These are phyloP conservation scores for Isabelozyma rhagii DNA, from an alignment of 805 yeast species.

Conservation along the genomic window DNA sequence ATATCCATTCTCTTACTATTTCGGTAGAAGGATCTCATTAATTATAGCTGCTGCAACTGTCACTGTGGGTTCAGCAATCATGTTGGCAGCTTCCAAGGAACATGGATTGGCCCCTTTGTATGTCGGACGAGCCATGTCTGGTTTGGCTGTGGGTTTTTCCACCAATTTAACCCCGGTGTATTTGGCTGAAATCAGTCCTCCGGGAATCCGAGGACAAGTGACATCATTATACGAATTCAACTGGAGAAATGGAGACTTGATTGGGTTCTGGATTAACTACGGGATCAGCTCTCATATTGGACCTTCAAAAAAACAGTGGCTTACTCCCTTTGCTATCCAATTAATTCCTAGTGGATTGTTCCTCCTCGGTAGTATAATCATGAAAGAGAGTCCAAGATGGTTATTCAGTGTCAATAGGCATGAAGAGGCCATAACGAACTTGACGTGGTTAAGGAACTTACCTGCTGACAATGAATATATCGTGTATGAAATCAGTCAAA, in stretches of 20 bases:
- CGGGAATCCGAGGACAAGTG: conserved; percentile 32
- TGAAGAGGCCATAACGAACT: conserved; percentile 31
- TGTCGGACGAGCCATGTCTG: conserved; percentile 35
- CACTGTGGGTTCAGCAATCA: conserved; percentile 34
- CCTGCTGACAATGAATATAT: conserved; percentile 34
- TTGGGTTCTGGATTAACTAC: conserved; percentile 36
- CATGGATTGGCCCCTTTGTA: conserved; percentile 34
- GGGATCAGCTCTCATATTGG: conserved; percentile 28
- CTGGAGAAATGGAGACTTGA: conserved; percentile 38
- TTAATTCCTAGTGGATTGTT: conserved; percentile 35
- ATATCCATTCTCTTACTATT: conserved; percentile 32
- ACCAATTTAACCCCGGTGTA: conserved; percentile 37
- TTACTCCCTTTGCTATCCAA: conserved; percentile 39
- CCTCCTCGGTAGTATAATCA: conserved; percentile 26
- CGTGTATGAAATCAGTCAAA: conserved; percentile 33
- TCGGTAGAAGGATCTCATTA: conserved; percentile 30
- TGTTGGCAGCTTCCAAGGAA: conserved; percentile 26
- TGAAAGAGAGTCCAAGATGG: conserved; percentile 39
- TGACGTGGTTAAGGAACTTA: conserved; percentile 32
- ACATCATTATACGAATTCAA: conserved; percentile 33
- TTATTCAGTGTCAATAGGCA: conserved; percentile 25
- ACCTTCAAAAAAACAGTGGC: conserved; percentile 27
- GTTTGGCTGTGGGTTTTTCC: conserved; percentile 33
- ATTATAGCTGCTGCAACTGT: conserved; percentile 28
- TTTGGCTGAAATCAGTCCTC: conserved; percentile 33